Base-by-base conservation (phyloP, 495 filamentous ascomycete genomes). In the Opeltia flavorubescens region DNA sequence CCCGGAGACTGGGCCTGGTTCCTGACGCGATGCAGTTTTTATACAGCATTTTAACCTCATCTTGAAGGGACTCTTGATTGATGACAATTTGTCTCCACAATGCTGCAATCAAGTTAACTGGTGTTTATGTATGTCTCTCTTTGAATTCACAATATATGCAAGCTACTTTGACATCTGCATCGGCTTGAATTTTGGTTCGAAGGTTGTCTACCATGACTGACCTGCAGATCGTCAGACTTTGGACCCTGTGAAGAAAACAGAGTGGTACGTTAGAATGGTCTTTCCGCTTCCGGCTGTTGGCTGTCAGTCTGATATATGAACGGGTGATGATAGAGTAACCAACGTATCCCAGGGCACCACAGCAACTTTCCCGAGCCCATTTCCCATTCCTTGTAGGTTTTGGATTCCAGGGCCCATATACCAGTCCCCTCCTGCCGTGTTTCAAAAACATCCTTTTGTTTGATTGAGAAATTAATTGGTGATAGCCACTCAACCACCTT, bases 141-240 rank as follows among this genome's bases (percentile, higher is more conserved):
- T 47, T 46, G 46, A 63, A 68, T 21, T 66, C 61, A 53, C 59
- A 70, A 43, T 74, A 76, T 1, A 71, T 28, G 49, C 18, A 40
- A 2, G n/a, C 4, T 9, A 40, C 29, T 6, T 31, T 31, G 29
- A 31, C 29, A 31, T 31, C 29, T 31, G 29, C 13, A 13, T 6
- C 3, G 4, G 3, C 31, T 17, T 4, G 4, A 17, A 2, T 4
- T 4, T 11, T 13, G 31, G 4, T 3, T 4, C 17, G 3, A 17
- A 34, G 31, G 17, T 34, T 2, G 12, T 34, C 31, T 3, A 34
- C 31, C 4, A 34, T 13, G 3, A 34, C 9, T 13, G 31, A 34
- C 11, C 31, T 34, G 31, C 31, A n/a, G 12, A 17, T 34, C 12
- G 31, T n/a, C 17, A n/a, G 9, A 13, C 13, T 11, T 11, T 34